Base-by-base conservation (phyloP, 2,329 filamentous ascomycete species). In the Talaromyces sp. region DNA sequence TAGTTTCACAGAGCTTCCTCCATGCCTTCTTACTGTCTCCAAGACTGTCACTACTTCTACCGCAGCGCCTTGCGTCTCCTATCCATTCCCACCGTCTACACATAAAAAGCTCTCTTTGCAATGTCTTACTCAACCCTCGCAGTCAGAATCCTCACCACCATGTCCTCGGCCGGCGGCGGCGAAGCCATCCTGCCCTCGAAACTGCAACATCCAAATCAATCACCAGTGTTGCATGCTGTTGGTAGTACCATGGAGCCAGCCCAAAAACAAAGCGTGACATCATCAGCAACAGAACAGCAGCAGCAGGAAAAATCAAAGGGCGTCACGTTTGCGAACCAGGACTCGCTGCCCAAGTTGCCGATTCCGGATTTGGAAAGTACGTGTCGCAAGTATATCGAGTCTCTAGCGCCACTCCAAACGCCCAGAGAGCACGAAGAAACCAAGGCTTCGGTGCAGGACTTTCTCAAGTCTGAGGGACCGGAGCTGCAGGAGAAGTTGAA, bases 41-140 rank as follows among this genome's bases (percentile, higher is more conserved):
- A 94, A 82, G 89, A 95, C 77, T 95, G 90, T 71, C 91, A 95
- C 75, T 95, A 95, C 79, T 95, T 96, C 79, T 94, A 90, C 81
- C 90, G 90, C 81, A 95, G 88, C 76, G 89, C 90, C 72, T 80
- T 96, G 79, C 90, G 90, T 81, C 88, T 92, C 72, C 81, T 96
- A 68, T 93, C 89, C 72, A 87, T 96, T 69, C 84, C 86, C 78
- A 95, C 90, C 68, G 80, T 91, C 58, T 91, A 91, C 80, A 83
- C 82, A 76, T 91, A 80, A 82, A 51, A 9, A 2, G 6, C 14
- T 17, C 17, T 6, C 12, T 32, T 24, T 14, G 7, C 48, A 61
- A 87, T 87, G 83, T 79, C 83, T 73, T 81, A 83, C 67, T 80
- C 82, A 64, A 79, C 76, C 64, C 83, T 84, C 77, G 79, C 84